Evolutionary conservation across 2,329 filamentous ascomycete species (phyloP), one percentile per base, ranked within the genome.

Genomic region (Chaetomiaceae sp.): DNA sequence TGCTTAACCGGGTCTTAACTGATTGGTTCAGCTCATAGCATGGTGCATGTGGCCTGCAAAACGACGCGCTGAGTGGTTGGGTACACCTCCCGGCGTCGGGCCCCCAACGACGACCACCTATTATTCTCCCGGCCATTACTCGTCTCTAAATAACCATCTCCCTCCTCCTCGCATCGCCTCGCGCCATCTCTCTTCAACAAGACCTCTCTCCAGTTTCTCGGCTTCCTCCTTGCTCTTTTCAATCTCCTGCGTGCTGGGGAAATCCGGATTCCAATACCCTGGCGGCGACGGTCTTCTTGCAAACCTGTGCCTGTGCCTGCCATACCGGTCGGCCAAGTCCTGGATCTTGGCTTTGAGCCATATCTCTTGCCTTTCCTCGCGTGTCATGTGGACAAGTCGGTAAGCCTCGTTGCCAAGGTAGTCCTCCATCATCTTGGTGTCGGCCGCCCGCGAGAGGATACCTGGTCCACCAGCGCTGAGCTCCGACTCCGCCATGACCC

Each of bases 251-350:
- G 94, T 96, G 23, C 75, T 83, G 1, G 92, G 91, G 66, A 99
- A 95, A 61, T 95, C 92, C 1, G 86, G 80, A 49, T 89, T 79
- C 94, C 94, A 99, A 66, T 89, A 97, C 0, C 90, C 91, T 1
- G 90, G 89, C 11, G 94, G 91, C 9, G 87, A 89, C 40, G 73
- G 76, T 57, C 81, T 78, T 46, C 90, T 80, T 55, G 85, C 80
- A 68, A 86, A 90, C 25, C 83, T 78, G 61, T 92, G 81, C 51
- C 87, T 79, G 69, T 96, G 91, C 65, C 79, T 89, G 5, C 90
- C 90, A 66, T 82, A 83, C 56, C 81, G 79, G 64, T 91, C 85
- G 1, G 91, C 87, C 58, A 95, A 73, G 44, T 85, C 76, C 64
- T 82, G 80, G 0, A 84, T 85, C 64, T 85, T 86, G 11, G 91